Evolutionary conservation across 768 basidiomycete species (phyloP).

Genomic region (Calocybe gangraenosa): DNA sequence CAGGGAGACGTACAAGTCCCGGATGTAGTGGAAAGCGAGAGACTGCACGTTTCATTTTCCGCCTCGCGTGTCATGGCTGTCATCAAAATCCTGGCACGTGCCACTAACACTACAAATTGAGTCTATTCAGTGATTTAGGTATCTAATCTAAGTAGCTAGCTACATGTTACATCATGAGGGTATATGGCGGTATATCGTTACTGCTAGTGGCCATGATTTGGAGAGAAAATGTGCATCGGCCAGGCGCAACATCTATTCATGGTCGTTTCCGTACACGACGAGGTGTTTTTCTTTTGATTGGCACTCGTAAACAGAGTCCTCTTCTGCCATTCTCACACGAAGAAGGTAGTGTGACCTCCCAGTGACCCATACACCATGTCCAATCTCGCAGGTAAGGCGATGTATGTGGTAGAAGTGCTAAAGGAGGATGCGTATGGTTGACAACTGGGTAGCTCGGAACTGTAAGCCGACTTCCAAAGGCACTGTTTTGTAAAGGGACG

Average conservation of each 20-base stretch:
- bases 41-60: neutral
- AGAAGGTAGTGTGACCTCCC: constrained; percentile 45
- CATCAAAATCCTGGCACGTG: too few species aligned
- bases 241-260: too few species aligned
- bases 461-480: constrained; percentile 45
- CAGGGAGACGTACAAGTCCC: neutral
- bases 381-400: constrained; percentile 34
- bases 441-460: constrained; percentile 45
- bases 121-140: neutral
- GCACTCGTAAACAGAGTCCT: constrained; percentile 37
- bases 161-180: too few species aligned
- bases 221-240: too few species aligned
- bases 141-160: too few species aligned
- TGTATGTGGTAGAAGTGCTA: constrained; percentile 18
- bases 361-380: constrained; percentile 50
- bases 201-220: too few species aligned
- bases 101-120: neutral
- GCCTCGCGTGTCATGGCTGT: neutral
- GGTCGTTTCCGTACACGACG: constrained; percentile 8
- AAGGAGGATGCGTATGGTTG: constrained; percentile 46
- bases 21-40: neutral
- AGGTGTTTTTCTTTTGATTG: constrained; percentile 14
- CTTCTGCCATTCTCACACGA: constrained; percentile 41
- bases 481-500: constrained; percentile 52
- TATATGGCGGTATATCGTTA: too few species aligned